These are phyloP conservation scores for Orbilia quercus DNA, from an alignment of 2,329 filamentous ascomycete species.

Conservation along the genomic window DNA sequence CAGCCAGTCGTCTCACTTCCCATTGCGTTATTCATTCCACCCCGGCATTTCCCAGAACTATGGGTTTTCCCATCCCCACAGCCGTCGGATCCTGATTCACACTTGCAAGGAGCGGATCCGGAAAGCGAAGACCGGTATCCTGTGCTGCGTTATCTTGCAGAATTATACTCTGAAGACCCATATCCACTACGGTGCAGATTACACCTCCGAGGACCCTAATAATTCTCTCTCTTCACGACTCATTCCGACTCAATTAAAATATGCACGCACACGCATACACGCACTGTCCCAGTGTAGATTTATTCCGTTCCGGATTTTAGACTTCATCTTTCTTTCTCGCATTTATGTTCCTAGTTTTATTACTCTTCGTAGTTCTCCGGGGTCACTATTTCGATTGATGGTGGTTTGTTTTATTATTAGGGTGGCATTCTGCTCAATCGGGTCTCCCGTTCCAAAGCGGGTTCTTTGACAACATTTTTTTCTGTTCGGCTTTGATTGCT, in stretches of 20 bases:
- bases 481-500: too few relatives aligned
- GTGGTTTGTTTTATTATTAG: too few relatives aligned
- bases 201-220: slow-evolving; percentile 23
- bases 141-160: slow-evolving; percentile 48
- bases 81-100: slow-evolving; percentile 40
- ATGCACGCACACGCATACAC: too few relatives aligned
- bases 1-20: slow-evolving; percentile 42
- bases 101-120: slow-evolving; percentile 37
- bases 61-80: slow-evolving; percentile 52
- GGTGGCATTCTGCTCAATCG: too few relatives aligned
- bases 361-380: slow-evolving; percentile 1
- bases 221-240: slow-evolving; percentile 4
- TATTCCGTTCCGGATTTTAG: background rate
- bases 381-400: background rate
- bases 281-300: background rate
- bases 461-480: background rate
- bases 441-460: too few relatives aligned
- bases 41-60: slow-evolving; percentile 54
- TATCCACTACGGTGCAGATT: slow-evolving; percentile 53
- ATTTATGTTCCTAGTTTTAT: background rate
- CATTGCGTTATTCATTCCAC: slow-evolving; percentile 56
- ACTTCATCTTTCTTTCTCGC: background rate
- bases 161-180: slow-evolving; percentile 45
- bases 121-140: slow-evolving; percentile 30
- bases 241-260: too few relatives aligned